Conservation (phyloP, 2,329 filamentous ascomycete species). For the Emmonsiellopsis sp. region DNA sequence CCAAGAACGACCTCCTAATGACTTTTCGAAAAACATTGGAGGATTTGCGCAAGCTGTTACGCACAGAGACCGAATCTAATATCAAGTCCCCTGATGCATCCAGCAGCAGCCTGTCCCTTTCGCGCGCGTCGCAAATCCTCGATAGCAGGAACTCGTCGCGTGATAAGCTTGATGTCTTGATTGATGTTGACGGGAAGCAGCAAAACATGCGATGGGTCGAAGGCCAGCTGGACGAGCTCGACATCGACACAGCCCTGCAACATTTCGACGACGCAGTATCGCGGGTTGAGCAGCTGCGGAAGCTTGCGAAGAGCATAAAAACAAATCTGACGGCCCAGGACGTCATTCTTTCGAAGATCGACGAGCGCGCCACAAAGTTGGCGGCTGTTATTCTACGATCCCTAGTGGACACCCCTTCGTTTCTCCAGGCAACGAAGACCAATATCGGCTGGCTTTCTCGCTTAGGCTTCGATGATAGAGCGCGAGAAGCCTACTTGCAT, state of each 20-base stretch:
- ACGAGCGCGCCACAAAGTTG: constrained; percentile 70
- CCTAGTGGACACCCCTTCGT: constrained; percentile 66
- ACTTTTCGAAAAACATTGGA: constrained; percentile 91
- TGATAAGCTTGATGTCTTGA: constrained; percentile 63
- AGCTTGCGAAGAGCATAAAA: constrained; percentile 68
- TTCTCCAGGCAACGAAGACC: constrained; percentile 65
- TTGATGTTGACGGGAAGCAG: constrained; percentile 93
- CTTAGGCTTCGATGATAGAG: constrained; percentile 82
- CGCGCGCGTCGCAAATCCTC: constrained; percentile 63
- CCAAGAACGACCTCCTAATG: constrained; percentile 72
- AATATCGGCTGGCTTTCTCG: constrained; percentile 78
- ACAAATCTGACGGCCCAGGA: constrained; percentile 82
- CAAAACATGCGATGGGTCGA: constrained; percentile 96
- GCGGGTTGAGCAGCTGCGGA: constrained; percentile 75
- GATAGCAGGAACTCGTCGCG: constrained; percentile 70
- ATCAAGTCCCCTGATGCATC: constrained; percentile 78
- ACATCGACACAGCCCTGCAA: constrained; percentile 91
- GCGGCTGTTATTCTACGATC: constrained; percentile 68
- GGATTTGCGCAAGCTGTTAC: constrained; percentile 74
- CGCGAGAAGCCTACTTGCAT: constrained; percentile 75
- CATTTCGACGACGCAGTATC: constrained; percentile 75
- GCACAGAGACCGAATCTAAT: constrained; percentile 78
- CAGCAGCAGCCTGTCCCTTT: constrained; percentile 58
- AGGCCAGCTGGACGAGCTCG: constrained; percentile 85
- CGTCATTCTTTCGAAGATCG: constrained; percentile 83